These are phyloP conservation scores for Ceratocystis destructans DNA, from an alignment of 2,329 filamentous ascomycete genomes.

Conservation along the genomic window DNA sequence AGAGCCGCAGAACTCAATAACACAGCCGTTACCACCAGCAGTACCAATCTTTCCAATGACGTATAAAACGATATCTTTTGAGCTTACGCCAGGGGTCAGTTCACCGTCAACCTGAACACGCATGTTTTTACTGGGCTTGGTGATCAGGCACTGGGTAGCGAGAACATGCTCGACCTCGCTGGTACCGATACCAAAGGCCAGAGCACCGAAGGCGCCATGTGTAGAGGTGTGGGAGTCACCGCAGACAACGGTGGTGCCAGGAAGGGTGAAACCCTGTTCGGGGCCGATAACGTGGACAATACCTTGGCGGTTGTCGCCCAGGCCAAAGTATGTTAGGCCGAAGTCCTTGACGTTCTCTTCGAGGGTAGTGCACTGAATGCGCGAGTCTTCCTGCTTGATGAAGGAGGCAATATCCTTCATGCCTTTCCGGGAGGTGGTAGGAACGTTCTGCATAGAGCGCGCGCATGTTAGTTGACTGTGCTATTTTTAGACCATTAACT, in stretches of 20 bases:
- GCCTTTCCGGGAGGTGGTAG: conserved; percentile 76
- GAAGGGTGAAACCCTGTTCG: conserved; percentile 96
- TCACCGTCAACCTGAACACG: conserved; percentile 87
- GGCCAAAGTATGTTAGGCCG: conserved; percentile 90
- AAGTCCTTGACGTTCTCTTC: conserved; percentile 97
- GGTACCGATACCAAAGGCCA: conserved; percentile 94
- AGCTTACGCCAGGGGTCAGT: conserved; percentile 79
- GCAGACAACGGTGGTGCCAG: conserved; percentile 91
- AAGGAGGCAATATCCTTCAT: conserved; percentile 91
- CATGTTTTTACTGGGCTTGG: conserved; percentile 97
- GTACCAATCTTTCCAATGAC: conserved; percentile 91
- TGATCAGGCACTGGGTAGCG: conserved; percentile 89
- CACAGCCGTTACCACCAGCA: conserved; percentile 81
- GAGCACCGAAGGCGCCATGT: conserved; percentile 86
- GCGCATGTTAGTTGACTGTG: conserved; percentile 20
- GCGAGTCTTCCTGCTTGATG: conserved; percentile 86
- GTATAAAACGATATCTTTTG: conserved; percentile 88
- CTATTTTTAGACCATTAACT: conserved; percentile 8
- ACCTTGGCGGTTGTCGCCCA: conserved; percentile 90
- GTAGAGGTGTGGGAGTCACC: conserved; percentile 98
- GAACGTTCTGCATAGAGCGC: conserved; percentile 59
- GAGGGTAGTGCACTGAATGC: conserved; percentile 84
- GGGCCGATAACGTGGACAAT: conserved; percentile 98
- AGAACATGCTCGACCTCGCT: conserved; percentile 98
- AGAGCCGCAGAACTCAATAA: conserved; percentile 95